A percentile compares a stretch with the other conserved stretches of the same genome.
These are phyloP conservation scores for Phoma sp. DNA, from an alignment of 2,329 filamentous ascomycete species.

Conservation along the genomic window DNA sequence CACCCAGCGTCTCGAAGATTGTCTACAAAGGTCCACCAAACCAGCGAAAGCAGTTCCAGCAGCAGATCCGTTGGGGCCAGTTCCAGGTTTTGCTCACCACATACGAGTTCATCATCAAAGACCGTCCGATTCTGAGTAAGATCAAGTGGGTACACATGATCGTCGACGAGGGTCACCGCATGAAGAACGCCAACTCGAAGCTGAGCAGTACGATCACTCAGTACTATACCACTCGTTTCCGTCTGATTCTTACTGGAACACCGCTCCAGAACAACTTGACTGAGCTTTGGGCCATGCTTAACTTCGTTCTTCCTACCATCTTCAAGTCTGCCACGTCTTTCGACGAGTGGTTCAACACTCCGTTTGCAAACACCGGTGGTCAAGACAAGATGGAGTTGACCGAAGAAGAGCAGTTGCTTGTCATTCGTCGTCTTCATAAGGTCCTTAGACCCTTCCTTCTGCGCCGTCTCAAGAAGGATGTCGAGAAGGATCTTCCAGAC, in stretches of 20 bases:
- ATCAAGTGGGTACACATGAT: conserved; percentile 99
- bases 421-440: conserved; percentile 98
- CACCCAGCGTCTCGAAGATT: conserved; percentile 81
- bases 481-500: conserved; percentile 97
- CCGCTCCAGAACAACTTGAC: conserved; percentile 96
- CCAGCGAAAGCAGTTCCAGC: conserved; percentile 85
- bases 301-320: conserved; percentile 96
- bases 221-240: conserved; percentile 94
- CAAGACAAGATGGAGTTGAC: conserved; percentile 99
- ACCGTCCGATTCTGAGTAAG: conserved; percentile 91
- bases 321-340: conserved; percentile 99
- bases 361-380: conserved; percentile 95
- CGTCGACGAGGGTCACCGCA: conserved; percentile 97
- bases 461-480: conserved; percentile 98
- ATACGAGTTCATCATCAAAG: conserved; percentile 99
- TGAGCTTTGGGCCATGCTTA: conserved; percentile 96
- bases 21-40: conserved; percentile 97
- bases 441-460: conserved; percentile 96
- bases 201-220: conserved; percentile 91
- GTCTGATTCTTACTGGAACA: conserved; percentile 95
- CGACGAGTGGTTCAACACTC: conserved; percentile 99
- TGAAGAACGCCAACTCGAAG: conserved; percentile 99
- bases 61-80: conserved; percentile 89
- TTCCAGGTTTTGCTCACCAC: conserved; percentile 98
- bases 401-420: conserved; percentile 98